phyloP scores from a whole-genome alignment of 164 flowering plant species.

The Annona squamosa region DNA sequence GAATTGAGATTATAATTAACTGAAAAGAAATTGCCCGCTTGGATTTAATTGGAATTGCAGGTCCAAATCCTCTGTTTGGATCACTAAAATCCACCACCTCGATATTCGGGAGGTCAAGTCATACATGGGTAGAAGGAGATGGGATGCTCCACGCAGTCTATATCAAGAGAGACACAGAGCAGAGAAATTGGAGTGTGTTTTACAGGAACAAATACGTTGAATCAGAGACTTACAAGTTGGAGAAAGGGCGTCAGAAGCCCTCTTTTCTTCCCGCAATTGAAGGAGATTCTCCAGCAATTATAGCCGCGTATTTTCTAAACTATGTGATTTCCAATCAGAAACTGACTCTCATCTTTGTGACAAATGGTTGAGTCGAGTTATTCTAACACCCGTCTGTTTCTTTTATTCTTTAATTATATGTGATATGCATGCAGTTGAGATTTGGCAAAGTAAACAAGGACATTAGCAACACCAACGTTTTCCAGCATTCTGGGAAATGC shows the following conservation, averaged over 20 bases:
- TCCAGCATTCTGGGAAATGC: conserved; percentile 47
- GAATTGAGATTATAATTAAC: no score
- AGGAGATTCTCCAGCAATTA: conserved; percentile 44
- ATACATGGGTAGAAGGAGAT: conserved; percentile 64
- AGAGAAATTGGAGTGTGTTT: conserved; percentile 29
- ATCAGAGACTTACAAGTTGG: conserved; percentile 41
- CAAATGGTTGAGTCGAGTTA: no score
- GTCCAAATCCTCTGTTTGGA: conserved; percentile 61
- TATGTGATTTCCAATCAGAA: conserved; percentile 10
- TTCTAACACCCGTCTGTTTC: neutral
- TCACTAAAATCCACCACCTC: conserved; percentile 40
- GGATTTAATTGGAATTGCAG: conserved; percentile 21
- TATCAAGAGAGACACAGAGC: conserved; percentile 22
- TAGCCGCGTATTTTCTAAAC: conserved; percentile 38
- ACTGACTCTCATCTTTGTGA: no score
- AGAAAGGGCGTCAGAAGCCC: conserved; percentile 35
- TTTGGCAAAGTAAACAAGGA: conserved; percentile 38
- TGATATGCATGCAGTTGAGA: conserved; percentile 36
- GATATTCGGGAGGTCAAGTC: conserved; percentile 45
- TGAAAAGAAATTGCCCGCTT: neutral
- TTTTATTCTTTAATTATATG: neutral
- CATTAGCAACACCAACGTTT: conserved; percentile 54
- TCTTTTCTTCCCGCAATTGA: conserved; percentile 44
- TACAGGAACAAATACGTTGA: conserved; percentile 57
- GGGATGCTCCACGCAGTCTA: conserved; percentile 67